A percentile compares a stretch with the other conserved stretches of the same genome.
These are phyloP conservation scores for Prunus persica DNA, from an alignment of 306 rosid genomes.

Conservation along the genomic window Prunus_persica_NCBIv2 NC_034012.1:25449501-25450000, in stretches of 20 bases:
- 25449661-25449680: not conserved
- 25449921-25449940: too few species aligned
- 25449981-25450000: too few species aligned
- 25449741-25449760: constrained; percentile 37
- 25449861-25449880: too few species aligned
- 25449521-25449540: constrained; percentile 49
- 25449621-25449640: constrained; percentile 54
- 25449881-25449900: too few species aligned
- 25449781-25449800: constrained; percentile 58
- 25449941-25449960: too few species aligned
- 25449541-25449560: constrained; percentile 67
- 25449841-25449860: too few species aligned
- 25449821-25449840: too few species aligned
- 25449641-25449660: not conserved
- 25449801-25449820: constrained; percentile 47
- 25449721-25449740: not conserved
- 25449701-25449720: not conserved
- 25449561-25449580: constrained; percentile 74
- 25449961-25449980: too few species aligned
- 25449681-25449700: not conserved
- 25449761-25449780: constrained; percentile 47
- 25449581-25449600: constrained; percentile 59
- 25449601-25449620: constrained; percentile 30
- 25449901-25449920: too few species aligned
- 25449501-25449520: constrained; percentile 53